Conservation (phyloP, 139 green algal genomes). For the Tetraselmis striata region DNA sequence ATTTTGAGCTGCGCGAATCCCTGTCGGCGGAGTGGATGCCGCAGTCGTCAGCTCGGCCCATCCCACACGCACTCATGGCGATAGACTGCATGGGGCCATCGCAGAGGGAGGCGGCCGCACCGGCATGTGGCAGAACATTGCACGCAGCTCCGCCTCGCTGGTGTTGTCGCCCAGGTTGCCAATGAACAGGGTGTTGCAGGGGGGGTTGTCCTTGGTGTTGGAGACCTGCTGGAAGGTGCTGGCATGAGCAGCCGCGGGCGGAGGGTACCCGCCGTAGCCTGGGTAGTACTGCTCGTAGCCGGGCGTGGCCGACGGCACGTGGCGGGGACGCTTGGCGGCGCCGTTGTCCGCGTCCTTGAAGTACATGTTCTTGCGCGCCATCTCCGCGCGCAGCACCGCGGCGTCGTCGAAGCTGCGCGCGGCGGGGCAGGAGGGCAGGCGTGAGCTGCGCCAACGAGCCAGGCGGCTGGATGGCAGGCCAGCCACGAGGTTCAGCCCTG, state of each 20-base stretch:
- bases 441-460: too few relatives aligned
- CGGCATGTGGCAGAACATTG: conserved; percentile 44
- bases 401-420: conserved; percentile 61
- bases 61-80: too few relatives aligned
- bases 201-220: conserved; percentile 84
- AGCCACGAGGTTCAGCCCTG: too few relatives aligned
- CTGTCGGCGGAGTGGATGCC: too few relatives aligned
- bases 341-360: conserved; percentile 47
- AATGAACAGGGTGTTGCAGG: conserved; percentile 94
- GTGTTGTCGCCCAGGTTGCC: conserved; percentile 65
- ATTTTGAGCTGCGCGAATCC: conserved; percentile 82
- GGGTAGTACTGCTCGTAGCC: neutral
- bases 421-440: neutral
- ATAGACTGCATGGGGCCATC: too few relatives aligned
- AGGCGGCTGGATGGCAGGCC: too few relatives aligned
- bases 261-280: neutral
- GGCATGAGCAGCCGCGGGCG: neutral
- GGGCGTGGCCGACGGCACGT: neutral
- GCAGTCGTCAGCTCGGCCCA: too few relatives aligned
- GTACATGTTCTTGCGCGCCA: conserved; percentile 43
- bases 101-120: too few relatives aligned
- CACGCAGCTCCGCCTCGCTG: conserved; percentile 61
- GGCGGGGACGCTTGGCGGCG: conserved; percentile 30
- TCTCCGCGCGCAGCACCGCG: conserved; percentile 48
- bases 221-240: conserved; percentile 33